Evolutionary conservation across 2,329 filamentous ascomycete genomes (phyloP).

Genomic region (Trichocomaceae sp.): DNA sequence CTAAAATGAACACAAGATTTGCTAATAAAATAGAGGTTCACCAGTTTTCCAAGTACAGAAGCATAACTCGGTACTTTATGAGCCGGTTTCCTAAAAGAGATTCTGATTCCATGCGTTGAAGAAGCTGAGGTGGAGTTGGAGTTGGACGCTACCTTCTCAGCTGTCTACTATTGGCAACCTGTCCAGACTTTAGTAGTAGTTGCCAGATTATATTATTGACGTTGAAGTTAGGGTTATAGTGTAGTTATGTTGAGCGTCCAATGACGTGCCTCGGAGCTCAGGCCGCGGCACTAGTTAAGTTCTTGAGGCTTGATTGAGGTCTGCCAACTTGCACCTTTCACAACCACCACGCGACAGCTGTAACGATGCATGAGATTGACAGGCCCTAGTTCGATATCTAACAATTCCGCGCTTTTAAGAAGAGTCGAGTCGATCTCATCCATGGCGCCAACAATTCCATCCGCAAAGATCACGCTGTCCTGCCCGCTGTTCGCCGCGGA

Average conservation of each 20-base stretch:
- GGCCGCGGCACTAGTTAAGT: neutral
- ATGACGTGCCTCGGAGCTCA: neutral
- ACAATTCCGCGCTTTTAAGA: neutral
- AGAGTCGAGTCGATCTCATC: neutral
- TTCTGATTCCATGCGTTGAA: too few relatives aligned
- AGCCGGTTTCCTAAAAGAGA: too few relatives aligned
- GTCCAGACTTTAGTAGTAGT: too few relatives aligned
- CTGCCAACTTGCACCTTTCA: neutral
- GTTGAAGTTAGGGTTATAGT: too few relatives aligned
- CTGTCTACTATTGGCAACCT: too few relatives aligned
- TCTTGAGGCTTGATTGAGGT: neutral
- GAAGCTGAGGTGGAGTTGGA: too few relatives aligned
- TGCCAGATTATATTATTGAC: too few relatives aligned
- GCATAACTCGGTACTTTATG: too few relatives aligned
- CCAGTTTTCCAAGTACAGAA: too few relatives aligned
- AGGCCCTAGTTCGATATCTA: neutral
- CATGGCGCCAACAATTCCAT: conserved; percentile 36
- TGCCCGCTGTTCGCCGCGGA: conserved; percentile 85
- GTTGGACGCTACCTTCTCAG: too few relatives aligned
- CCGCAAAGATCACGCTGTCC: conserved; percentile 60
- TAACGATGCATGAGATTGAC: neutral
- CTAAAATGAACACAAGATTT: too few relatives aligned
- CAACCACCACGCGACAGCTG: neutral
- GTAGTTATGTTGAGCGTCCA: neutral
- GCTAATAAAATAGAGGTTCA: too few relatives aligned